These are phyloP conservation scores for Penicillium longicatenatum DNA, from an alignment of 495 filamentous ascomycete genomes.

Conservation along the genomic window DNA sequence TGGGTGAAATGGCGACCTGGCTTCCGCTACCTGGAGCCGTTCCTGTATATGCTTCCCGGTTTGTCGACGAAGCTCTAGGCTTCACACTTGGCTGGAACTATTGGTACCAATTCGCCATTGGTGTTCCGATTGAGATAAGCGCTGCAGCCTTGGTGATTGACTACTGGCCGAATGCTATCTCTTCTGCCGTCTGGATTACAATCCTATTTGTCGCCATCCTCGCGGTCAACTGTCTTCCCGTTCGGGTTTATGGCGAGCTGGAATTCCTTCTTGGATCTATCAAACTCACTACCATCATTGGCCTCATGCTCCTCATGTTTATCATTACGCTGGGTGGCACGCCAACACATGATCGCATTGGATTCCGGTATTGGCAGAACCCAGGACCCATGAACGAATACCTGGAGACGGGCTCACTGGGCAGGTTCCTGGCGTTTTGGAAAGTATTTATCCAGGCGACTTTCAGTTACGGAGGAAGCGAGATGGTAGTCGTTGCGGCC, in stretches of 20 bases:
- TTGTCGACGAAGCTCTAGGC: constrained; percentile 64
- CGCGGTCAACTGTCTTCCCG: constrained; percentile 41
- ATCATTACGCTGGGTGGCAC: constrained; percentile 46
- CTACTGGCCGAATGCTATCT: constrained; percentile 57
- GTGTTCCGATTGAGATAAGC: constrained; percentile 65
- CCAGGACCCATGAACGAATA: constrained; percentile 52
- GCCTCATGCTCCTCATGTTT: constrained; percentile 49
- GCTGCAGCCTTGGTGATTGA: constrained; percentile 66
- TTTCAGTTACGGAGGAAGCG: constrained; percentile 57
- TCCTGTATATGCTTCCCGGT: constrained; percentile 66
- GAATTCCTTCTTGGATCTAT: constrained; percentile 48
- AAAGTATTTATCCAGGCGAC: constrained; percentile 41
- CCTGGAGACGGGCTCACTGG: constrained; percentile 32
- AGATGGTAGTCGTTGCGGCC: constrained; percentile 73
- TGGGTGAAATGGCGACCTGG: constrained; percentile 71
- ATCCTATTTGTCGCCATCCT: constrained; percentile 47
- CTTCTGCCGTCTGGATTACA: constrained; percentile 43
- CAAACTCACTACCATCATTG: constrained; percentile 48
- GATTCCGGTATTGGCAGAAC: constrained; percentile 50
- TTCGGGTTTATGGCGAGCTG: constrained; percentile 48
- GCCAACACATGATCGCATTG: constrained; percentile 25
- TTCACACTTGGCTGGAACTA: constrained; percentile 73
- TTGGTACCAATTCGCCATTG: constrained; percentile 54
- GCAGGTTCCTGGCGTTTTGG: constrained; percentile 49
- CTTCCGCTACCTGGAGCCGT: constrained; percentile 71